A percentile compares a stretch with the other conserved stretches of the same genome.
Evolutionary conservation across 2,329 filamentous ascomycete species (phyloP).

Genomic region (Fusarium musae): DNA sequence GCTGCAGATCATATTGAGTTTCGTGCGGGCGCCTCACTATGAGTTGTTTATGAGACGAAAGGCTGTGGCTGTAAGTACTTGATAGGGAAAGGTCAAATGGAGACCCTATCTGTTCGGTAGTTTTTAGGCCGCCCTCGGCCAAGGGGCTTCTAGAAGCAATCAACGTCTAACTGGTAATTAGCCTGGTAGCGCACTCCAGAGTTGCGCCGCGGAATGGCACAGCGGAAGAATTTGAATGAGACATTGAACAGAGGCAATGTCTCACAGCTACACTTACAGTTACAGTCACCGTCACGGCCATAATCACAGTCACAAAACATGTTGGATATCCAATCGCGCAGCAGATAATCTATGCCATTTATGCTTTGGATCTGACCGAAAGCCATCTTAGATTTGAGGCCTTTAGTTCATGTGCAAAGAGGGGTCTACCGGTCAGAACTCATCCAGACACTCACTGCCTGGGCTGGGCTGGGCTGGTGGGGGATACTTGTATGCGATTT

Average conservation of each 20-base stretch:
- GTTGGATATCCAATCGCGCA: not conserved
- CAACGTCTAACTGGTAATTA: not conserved
- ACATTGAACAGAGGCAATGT: not conserved
- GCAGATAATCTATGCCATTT: not conserved
- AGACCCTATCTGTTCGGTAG: not conserved
- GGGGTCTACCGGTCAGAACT: not conserved
- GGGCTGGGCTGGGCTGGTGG: not conserved
- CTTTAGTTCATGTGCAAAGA: slow-evolving; percentile 1
- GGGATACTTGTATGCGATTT: not conserved
- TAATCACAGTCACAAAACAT: not conserved
- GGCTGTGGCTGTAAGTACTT: not conserved
- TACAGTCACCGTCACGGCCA: no score
- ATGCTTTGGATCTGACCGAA: slow-evolving; percentile 18
- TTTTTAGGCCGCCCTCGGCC: not conserved
- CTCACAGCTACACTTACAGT: not conserved
- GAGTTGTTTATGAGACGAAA: slow-evolving; percentile 1
- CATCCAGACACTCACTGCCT: not conserved
- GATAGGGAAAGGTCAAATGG: slow-evolving; percentile 4
- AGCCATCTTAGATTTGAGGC: slow-evolving; percentile 22
- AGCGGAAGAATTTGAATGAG: slow-evolving; percentile 1
- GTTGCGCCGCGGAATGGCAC: slow-evolving; percentile 2
- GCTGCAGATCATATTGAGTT: slow-evolving; percentile 12
- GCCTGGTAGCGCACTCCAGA: not conserved
- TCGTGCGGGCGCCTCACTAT: not conserved
- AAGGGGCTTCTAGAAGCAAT: slow-evolving; percentile 22